These are phyloP conservation scores for Hypomyces rosellus DNA, from an alignment of 2,329 filamentous ascomycete species.

Conservation along the genomic window DNA sequence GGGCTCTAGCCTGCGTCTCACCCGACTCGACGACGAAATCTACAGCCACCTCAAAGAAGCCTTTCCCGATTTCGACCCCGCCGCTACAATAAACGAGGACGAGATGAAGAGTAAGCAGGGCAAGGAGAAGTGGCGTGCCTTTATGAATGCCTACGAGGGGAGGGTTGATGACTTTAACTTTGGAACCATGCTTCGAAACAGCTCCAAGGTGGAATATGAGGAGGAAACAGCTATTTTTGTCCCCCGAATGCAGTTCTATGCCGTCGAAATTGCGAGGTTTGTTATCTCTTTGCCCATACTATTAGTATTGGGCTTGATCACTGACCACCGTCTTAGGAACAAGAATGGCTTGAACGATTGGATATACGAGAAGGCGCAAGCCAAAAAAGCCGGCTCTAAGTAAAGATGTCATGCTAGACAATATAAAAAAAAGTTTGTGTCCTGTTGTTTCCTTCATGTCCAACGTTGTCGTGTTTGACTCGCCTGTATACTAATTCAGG, in stretches of 20 bases:
- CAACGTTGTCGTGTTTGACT: no score
- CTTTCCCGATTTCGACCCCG: slow-evolving; percentile 89
- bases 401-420: slow-evolving; percentile 4
- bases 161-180: slow-evolving; percentile 98
- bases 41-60: slow-evolving; percentile 78
- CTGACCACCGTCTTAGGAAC: slow-evolving; percentile 54
- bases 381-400: slow-evolving; percentile 36
- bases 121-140: slow-evolving; percentile 92
- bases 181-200: slow-evolving; percentile 82
- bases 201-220: slow-evolving; percentile 76
- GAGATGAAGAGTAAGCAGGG: slow-evolving; percentile 96
- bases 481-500: no score
- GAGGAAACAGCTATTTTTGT: slow-evolving; percentile 85
- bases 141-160: slow-evolving; percentile 91
- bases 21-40: slow-evolving; percentile 93
- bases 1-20: slow-evolving; percentile 83
- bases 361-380: slow-evolving; percentile 81
- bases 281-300: background rate
- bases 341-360: slow-evolving; percentile 88
- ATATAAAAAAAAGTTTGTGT: background rate
- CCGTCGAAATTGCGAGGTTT: slow-evolving; percentile 42
- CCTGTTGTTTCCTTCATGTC: no score
- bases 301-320: no score
- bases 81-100: slow-evolving; percentile 76
- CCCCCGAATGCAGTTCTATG: slow-evolving; percentile 53